A percentile compares a stretch with the other conserved stretches of the same genome.
phyloP scores from a whole-genome alignment of 1,284 basidiomycete species.

The Ceratobasidium sp. region DNA sequence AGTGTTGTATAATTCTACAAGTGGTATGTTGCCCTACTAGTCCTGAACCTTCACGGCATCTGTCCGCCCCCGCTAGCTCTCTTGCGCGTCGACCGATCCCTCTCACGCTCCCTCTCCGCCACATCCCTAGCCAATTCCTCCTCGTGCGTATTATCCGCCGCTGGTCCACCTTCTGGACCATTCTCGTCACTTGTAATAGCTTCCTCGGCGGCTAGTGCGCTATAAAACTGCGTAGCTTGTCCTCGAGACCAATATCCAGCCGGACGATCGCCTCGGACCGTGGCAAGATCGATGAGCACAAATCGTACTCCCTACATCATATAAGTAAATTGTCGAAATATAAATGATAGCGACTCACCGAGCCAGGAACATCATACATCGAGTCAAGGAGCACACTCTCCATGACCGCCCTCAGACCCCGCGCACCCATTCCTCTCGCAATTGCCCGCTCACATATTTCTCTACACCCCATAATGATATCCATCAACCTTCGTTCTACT shows the following conservation, averaged over 20 bases:
- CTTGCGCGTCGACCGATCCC: slow-evolving; percentile 18
- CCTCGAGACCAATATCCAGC: slow-evolving; percentile 75
- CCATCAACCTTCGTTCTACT: too few relatives aligned
- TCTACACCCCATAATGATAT: slow-evolving; percentile 29
- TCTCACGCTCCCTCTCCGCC: slow-evolving; percentile 29
- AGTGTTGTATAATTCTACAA: too few relatives aligned
- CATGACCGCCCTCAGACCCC: slow-evolving; percentile 90
- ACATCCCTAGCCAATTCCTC: slow-evolving; percentile 21
- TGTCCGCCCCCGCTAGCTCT: slow-evolving; percentile 16
- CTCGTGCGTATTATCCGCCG: not conserved
- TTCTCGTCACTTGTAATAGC: slow-evolving; percentile 33
- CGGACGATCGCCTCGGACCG: slow-evolving; percentile 65
- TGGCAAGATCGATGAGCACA: slow-evolving; percentile 71
- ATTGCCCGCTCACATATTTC: slow-evolving; percentile 85
- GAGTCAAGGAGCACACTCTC: slow-evolving; percentile 84
- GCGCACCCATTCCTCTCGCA: slow-evolving; percentile 88
- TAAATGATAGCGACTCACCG: slow-evolving; percentile 73
- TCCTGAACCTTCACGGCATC: slow-evolving; percentile 11
- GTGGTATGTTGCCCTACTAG: too few relatives aligned
- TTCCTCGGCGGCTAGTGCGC: slow-evolving; percentile 70
- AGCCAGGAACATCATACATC: slow-evolving; percentile 84
- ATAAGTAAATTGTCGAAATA: slow-evolving; percentile 46
- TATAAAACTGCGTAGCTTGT: slow-evolving; percentile 68
- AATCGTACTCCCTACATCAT: slow-evolving; percentile 68
- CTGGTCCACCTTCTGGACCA: not conserved